A percentile compares a stretch with the other conserved stretches of the same genome.
phyloP scores from a whole-genome alignment of 768 basidiomycete genomes.

The Leccinum uliginosum region DNA sequence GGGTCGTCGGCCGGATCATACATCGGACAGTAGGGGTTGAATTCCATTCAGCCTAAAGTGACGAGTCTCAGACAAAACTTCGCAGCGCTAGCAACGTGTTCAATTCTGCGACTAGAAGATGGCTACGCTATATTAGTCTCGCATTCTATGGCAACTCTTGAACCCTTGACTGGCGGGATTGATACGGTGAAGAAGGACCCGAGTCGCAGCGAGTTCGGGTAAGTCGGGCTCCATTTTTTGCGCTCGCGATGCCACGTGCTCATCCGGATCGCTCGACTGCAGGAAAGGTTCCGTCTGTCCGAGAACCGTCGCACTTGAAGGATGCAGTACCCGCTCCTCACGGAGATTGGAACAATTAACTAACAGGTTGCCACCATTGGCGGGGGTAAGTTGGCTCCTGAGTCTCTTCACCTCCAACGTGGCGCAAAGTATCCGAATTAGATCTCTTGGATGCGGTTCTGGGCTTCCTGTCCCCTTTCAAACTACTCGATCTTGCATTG shows the following conservation, averaged over 20 bases:
- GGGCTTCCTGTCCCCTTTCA: constrained; percentile 8
- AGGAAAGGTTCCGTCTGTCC: constrained; percentile 3
- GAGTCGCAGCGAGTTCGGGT: neutral
- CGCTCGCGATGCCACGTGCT: neutral
- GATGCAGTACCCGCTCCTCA: constrained; percentile 1
- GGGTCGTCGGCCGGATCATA: constrained; percentile 24
- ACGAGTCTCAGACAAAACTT: constrained; percentile 3
- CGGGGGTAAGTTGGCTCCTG: constrained; percentile 5
- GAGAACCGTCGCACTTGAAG: neutral
- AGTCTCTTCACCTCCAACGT: constrained; percentile 6
- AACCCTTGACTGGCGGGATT: neutral
- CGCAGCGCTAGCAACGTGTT: neutral
- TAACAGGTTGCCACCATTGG: neutral
- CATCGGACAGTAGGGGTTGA: neutral
- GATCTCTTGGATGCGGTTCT: neutral
- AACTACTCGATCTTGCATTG: constrained; percentile 20
- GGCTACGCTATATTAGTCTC: neutral
- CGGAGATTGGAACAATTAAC: constrained; percentile 3
- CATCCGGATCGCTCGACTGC: constrained; percentile 5
- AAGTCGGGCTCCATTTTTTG: constrained; percentile 10
- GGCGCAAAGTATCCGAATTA: constrained; percentile 5
- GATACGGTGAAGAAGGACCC: neutral
- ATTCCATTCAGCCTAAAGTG: neutral
- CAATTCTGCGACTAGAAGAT: constrained; percentile 8
- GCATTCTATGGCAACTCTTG: constrained; percentile 10